A percentile compares a stretch with the other conserved stretches of the same genome.
These are phyloP conservation scores for Larix kaempferi DNA, from an alignment of 75 land plant genomes.

Conservation along the genomic window DNA sequence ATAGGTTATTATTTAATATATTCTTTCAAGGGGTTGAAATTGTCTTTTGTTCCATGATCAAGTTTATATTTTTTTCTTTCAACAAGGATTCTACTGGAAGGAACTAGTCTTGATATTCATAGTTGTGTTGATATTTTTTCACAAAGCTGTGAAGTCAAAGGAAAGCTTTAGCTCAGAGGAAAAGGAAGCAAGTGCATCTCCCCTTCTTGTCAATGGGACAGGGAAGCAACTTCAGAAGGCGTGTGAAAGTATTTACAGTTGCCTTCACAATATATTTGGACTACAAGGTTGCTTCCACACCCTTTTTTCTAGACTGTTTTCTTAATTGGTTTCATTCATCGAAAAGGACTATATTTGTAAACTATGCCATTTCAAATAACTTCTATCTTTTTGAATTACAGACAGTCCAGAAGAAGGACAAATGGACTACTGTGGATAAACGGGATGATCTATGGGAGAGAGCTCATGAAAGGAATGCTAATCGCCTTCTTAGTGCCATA, in stretches of 20 bases:
- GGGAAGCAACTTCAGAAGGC: constrained; percentile 64
- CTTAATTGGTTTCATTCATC: not conserved
- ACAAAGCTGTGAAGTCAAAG: constrained; percentile 6
- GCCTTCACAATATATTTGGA: constrained; percentile 80
- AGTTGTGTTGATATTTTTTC: not conserved
- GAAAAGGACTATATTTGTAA: not conserved
- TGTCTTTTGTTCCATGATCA: not conserved
- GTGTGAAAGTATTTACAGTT: constrained; percentile 66
- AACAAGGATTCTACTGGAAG: not conserved
- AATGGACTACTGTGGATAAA: constrained; percentile 45
- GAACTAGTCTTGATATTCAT: not conserved
- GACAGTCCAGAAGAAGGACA: constrained; percentile 73
- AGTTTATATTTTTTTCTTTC: not conserved
- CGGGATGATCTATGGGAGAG: constrained; percentile 60
- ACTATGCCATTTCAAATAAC: not conserved
- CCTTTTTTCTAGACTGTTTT: not conserved
- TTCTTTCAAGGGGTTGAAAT: not conserved
- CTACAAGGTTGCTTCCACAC: constrained; percentile 55
- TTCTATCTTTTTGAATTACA: constrained; percentile 13
- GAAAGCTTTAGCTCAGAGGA: not conserved
- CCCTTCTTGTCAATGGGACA: constrained; percentile 58
- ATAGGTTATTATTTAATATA: not conserved
- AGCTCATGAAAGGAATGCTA: constrained; percentile 92
- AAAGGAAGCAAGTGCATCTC: not conserved
- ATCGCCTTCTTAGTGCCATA: constrained; percentile 68